Conservation (phyloP, 805 yeast species). For the Priceomyces castillae region DNA sequence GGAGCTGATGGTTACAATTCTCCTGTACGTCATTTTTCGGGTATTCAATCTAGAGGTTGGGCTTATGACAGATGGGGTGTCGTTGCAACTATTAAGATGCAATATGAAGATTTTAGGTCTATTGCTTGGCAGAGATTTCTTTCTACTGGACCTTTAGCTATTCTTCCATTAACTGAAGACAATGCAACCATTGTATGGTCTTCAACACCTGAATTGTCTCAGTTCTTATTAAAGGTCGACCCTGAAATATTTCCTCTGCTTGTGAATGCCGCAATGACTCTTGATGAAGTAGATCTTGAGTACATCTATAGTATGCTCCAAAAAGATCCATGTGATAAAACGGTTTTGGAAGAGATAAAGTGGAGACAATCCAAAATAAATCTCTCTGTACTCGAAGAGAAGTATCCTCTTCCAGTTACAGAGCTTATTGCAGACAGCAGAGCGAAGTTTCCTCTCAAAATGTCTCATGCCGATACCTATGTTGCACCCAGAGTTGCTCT, state of each 20-base stretch:
- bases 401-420: slow-evolving; percentile 64
- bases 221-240: slow-evolving; percentile 54
- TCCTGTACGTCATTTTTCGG: slow-evolving; percentile 81
- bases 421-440: slow-evolving; percentile 61
- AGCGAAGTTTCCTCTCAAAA: slow-evolving; percentile 83
- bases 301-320: slow-evolving; percentile 52
- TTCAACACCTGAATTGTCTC: slow-evolving; percentile 71
- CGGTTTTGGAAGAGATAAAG: slow-evolving; percentile 62
- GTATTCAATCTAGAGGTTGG: slow-evolving; percentile 90
- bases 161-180: slow-evolving; percentile 82
- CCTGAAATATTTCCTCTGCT: slow-evolving; percentile 63
- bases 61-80: slow-evolving; percentile 82
- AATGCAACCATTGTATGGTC: slow-evolving; percentile 95
- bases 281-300: slow-evolving; percentile 72
- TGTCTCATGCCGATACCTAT: slow-evolving; percentile 90
- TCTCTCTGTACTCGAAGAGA: slow-evolving; percentile 50
- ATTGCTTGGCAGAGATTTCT: slow-evolving; percentile 94
- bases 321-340: slow-evolving; percentile 41
- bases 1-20: slow-evolving; percentile 98
- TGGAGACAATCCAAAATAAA: slow-evolving; percentile 58
- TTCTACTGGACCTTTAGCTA: slow-evolving; percentile 89
- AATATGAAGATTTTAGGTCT: slow-evolving; percentile 63
- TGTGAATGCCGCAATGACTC: slow-evolving; percentile 83
- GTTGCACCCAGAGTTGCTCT: slow-evolving; percentile 81
- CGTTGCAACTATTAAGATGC: slow-evolving; percentile 83